These are phyloP conservation scores for Chrysanthemum makinoi DNA, from an alignment of 129 eudicot species.

Conservation along the genomic window DNA sequence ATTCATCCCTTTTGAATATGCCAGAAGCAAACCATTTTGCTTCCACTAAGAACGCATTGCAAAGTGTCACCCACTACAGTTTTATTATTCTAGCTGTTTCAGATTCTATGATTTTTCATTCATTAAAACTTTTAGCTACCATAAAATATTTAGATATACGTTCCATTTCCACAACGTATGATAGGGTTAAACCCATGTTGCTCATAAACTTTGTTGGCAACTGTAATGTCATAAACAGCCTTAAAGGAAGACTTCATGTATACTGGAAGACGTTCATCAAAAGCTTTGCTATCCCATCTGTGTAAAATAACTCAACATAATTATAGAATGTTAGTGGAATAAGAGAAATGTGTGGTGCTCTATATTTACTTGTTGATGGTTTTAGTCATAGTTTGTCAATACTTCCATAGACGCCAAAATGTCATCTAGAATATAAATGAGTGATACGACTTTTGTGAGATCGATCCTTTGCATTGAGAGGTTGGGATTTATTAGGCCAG, in stretches of 20 bases:
- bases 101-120: neutral
- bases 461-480: constrained; percentile 38
- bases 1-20: constrained; percentile 36
- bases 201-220: constrained; percentile 20
- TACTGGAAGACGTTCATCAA: constrained; percentile 39
- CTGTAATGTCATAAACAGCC: constrained; percentile 39
- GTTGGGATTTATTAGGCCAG: constrained; percentile 32
- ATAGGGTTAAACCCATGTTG: constrained; percentile 50
- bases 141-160: neutral
- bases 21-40: constrained; percentile 46
- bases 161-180: constrained; percentile 17
- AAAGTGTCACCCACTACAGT: constrained; percentile 46
- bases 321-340: neutral
- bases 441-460: constrained; percentile 44
- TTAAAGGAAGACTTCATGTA: constrained; percentile 48
- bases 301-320: neutral
- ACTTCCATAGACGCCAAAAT: constrained; percentile 62
- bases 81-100: neutral
- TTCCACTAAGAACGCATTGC: constrained; percentile 53
- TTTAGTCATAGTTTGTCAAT: constrained; percentile 37
- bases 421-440: constrained; percentile 56
- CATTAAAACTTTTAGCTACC: neutral
- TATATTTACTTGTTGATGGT: constrained; percentile 40
- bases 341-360: neutral
- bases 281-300: constrained; percentile 46